These are phyloP conservation scores for Eucalyptus cloeziana DNA, from an alignment of 345 rosid species.

Conservation along the genomic window DNA sequence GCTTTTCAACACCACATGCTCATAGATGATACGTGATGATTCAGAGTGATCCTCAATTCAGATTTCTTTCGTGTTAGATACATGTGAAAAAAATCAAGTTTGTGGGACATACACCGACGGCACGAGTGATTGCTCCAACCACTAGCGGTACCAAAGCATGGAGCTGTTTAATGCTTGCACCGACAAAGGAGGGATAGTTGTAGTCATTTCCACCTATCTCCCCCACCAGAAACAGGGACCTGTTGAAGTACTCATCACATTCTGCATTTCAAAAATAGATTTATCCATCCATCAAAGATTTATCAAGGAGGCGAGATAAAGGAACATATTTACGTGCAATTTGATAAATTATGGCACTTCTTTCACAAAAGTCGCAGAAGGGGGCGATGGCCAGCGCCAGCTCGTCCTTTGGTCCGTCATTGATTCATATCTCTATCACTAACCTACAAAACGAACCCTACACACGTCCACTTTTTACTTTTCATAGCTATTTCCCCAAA, in stretches of 20 bases:
- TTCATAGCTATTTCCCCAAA: background rate
- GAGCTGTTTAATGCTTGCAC: slow-evolving; percentile 17
- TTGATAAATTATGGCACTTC: background rate
- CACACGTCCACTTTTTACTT: background rate
- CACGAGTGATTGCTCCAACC: slow-evolving; percentile 16
- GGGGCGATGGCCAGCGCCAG: background rate
- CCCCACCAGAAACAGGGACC: slow-evolving; percentile 47
- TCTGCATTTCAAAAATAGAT: slow-evolving; percentile 5
- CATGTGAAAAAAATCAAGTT: background rate
- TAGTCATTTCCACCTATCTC: slow-evolving; percentile 73
- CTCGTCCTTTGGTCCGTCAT: background rate
- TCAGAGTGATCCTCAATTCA: background rate
- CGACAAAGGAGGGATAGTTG: slow-evolving; percentile 26
- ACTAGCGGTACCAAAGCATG: slow-evolving; percentile 28
- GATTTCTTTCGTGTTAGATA: background rate
- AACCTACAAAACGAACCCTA: background rate
- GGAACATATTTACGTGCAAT: background rate
- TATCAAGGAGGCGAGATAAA: background rate
- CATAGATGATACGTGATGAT: background rate
- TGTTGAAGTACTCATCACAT: slow-evolving; percentile 30
- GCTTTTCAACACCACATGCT: background rate
- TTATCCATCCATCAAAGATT: background rate
- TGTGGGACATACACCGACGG: background rate
- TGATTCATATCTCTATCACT: background rate
- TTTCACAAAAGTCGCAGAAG: background rate